Evolutionary conservation across 106 monocot genomes (phyloP), one percentile per base, ranked within the genome.

Genomic region (Dioscorea dumetorum): DNA sequence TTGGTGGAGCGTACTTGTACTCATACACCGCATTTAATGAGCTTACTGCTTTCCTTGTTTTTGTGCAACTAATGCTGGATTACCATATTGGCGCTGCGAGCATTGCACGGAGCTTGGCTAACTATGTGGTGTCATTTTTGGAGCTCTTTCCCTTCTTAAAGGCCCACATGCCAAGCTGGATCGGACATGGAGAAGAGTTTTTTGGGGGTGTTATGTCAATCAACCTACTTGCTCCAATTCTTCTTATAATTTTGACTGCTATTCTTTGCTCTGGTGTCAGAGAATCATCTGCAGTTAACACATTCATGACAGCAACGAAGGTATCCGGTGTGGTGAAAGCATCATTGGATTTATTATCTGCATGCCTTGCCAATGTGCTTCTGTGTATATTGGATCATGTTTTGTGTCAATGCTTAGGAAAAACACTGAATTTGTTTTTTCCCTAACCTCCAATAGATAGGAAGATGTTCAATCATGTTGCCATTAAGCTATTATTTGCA

Each of bases 81-180:
- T 92, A 99, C 67, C 97, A 99, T 76, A 92, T 99, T 66, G 92
- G 97, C 2, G 89, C 97, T 12, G 92, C 97, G n/a, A 99, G 97
- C 78, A 92, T 99, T 60, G 92, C 92, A 6, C 77, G 97, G 35
- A 99, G 97, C 70, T 75, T 99, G 57, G 83, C 97, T 18, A 92
- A 89, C 74, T 99, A 99, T 72, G 53, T 89, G 34, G 72, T 99
- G 4, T 82, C 92, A 14, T 63, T 87, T 64, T 62, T 99, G 61
- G 92, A 99, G 66, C 73, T 99, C 20, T 80, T 99, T 75, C 89
- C 97, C 51, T 60, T 83, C 53, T 67, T 99, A n/a, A 82, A 83
- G 57, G 97, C 88, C 3, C 69, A 80, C 49, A 73, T 92, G 31
- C 97, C 97, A 49, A 87, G 76, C 67, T 99, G 92, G 97, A 81